Base-by-base conservation (phyloP, 1,284 basidiomycete species). In the Moesziomyces parantarcticus region DNA sequence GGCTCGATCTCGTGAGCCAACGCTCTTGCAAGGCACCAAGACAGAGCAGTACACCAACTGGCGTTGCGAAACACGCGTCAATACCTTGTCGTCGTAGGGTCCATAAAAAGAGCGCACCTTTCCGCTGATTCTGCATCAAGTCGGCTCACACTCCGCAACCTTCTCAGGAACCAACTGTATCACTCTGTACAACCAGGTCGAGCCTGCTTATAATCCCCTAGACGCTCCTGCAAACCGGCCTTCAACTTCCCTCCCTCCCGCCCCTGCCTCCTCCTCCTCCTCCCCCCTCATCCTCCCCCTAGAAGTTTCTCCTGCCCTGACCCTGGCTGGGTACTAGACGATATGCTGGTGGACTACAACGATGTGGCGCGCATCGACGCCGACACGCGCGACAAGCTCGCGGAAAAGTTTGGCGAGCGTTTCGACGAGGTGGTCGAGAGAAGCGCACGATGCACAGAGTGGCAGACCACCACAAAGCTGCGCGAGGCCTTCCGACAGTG, bases 391-490 rank as follows among this genome's bases (percentile, higher is more conserved):
- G 69, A 52, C 42, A 64, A 45, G 57, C 58, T 75, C 57, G 51
- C 60, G 26, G 48, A 59, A 7, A 60, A 60, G 49, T 66, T 76
- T 50, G 68, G 60, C 49, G 66, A 77, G 58, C 69, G 84, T 46
- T 67, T 84, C 68, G 61, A 80, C 44, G 83, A 85, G 58, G 85
- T 85, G 29, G 81, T 83, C 34, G 76, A 77, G 50, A 84, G 64
- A 3, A 56, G 76, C 51, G 84, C 83, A n/a, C 84, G 85, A 40
- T 70, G 58, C 21, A 63, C 60, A 1, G 69, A 70, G 21, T 85
- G 86, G 80, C 85, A 86, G 61, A 85, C 85, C 76, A 67, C 77
- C 29, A 78, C 84, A 73, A 74, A 81, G 26, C 54, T 85, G 23
- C 50, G 74, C 16, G 78, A 86, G 36, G 85, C 85, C 3, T 81